phyloP scores from a whole-genome alignment of 2,329 filamentous ascomycete genomes.

The Salinomyces thailandicus region DNA sequence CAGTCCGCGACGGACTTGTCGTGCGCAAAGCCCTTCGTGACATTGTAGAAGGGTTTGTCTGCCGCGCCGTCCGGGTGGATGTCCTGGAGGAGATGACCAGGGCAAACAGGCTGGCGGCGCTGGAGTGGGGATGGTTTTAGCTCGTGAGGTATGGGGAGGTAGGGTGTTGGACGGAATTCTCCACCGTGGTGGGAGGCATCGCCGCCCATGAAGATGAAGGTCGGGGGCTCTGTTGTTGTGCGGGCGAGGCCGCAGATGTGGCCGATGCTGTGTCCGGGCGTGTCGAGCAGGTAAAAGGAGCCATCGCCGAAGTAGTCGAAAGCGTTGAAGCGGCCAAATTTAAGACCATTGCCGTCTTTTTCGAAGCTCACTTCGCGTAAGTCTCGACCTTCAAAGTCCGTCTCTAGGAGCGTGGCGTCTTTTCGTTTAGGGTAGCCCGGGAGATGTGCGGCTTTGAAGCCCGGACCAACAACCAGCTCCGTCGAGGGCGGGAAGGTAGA shows the following conservation, averaged over 20 bases:
- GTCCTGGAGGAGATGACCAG: slow-evolving; percentile 31
- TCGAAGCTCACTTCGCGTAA: slow-evolving; percentile 28
- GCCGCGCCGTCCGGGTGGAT: slow-evolving; percentile 28
- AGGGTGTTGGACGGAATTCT: slow-evolving; percentile 32
- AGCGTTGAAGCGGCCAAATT: slow-evolving; percentile 38
- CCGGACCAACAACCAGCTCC: slow-evolving; percentile 38
- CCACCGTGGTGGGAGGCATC: slow-evolving; percentile 32
- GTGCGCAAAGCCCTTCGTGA: slow-evolving; percentile 24
- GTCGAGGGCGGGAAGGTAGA: slow-evolving; percentile 34
- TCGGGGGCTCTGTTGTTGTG: slow-evolving; percentile 25
- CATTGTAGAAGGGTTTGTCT: slow-evolving; percentile 28
- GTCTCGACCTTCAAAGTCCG: slow-evolving; percentile 31
- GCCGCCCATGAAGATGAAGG: slow-evolving; percentile 43
- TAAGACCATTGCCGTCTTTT: slow-evolving; percentile 25
- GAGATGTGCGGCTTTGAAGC: slow-evolving; percentile 32
- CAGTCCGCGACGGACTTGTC: slow-evolving; percentile 27
- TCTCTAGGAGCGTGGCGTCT: slow-evolving; percentile 30
- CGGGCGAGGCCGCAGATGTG: slow-evolving; percentile 43
- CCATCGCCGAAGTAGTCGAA: slow-evolving; percentile 48
- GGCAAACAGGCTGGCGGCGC: slow-evolving; percentile 25
- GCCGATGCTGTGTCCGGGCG: slow-evolving; percentile 43
- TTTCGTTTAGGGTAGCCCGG: slow-evolving; percentile 37
- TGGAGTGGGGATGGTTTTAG: slow-evolving; percentile 18
- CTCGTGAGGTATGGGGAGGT: slow-evolving; percentile 30
- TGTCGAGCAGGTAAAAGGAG: slow-evolving; percentile 45